phyloP scores from a whole-genome alignment of 805 yeast species.

The Clavispora phyllophila region DNA sequence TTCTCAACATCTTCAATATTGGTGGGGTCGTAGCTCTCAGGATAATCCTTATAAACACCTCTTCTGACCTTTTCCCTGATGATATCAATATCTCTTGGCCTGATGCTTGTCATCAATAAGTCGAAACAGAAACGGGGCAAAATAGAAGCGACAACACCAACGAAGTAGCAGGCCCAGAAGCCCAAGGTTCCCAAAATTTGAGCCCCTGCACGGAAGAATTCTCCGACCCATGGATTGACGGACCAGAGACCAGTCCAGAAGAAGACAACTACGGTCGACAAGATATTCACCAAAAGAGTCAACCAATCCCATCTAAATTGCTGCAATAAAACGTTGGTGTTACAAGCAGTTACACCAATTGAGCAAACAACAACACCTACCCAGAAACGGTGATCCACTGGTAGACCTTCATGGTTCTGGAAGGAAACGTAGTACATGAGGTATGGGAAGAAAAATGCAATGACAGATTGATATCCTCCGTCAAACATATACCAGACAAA shows the following conservation, averaged over 20 bases:
- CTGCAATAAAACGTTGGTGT: constrained; percentile 60
- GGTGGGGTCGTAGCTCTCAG: constrained; percentile 51
- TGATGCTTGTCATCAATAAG: constrained; percentile 44
- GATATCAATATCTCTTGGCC: constrained; percentile 66
- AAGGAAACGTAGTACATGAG: constrained; percentile 32
- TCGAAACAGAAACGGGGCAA: constrained; percentile 58
- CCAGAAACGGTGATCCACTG: constrained; percentile 64
- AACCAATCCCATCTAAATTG: constrained; percentile 80
- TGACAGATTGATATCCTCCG: constrained; percentile 69
- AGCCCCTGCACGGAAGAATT: constrained; percentile 61
- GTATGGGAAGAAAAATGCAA: constrained; percentile 72
- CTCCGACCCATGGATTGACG: constrained; percentile 43
- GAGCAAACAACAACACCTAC: constrained; percentile 60
- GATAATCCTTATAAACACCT: constrained; percentile 50
- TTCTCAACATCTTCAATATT: constrained; percentile 38
- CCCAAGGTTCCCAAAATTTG: constrained; percentile 55
- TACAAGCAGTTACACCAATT: constrained; percentile 59
- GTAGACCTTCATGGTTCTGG: constrained; percentile 48
- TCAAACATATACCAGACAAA: constrained; percentile 73
- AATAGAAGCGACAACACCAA: constrained; percentile 50
- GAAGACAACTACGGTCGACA: constrained; percentile 56
- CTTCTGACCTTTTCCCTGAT: constrained; percentile 54
- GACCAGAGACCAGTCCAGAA: constrained; percentile 85
- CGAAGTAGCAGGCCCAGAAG: constrained; percentile 61
- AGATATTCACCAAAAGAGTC: constrained; percentile 43